A percentile compares a stretch with the other conserved stretches of the same genome.
phyloP scores from a whole-genome alignment of 768 basidiomycete species.

The Dacryopinax spathularia region DNA sequence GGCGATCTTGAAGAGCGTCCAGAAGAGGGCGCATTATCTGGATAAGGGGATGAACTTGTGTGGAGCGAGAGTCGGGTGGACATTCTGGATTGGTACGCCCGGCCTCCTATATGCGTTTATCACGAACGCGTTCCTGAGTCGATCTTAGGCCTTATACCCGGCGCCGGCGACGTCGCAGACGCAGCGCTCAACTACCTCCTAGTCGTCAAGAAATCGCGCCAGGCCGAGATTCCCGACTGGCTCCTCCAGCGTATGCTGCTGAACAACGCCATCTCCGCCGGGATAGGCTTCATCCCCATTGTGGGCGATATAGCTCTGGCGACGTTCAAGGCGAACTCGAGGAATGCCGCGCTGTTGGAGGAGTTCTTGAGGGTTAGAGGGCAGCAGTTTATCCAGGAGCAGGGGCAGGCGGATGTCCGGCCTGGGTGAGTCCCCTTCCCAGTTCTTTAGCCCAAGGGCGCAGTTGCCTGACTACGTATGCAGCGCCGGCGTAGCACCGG shows the following conservation, averaged over 20 bases:
- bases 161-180: slow-evolving; percentile 53
- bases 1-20: slow-evolving; percentile 57
- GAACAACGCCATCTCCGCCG: slow-evolving; percentile 57
- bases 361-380: slow-evolving; percentile 70
- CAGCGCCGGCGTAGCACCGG: background rate
- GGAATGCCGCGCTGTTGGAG: slow-evolving; percentile 76
- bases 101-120: background rate
- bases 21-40: slow-evolving; percentile 50
- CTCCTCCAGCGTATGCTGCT: slow-evolving; percentile 58
- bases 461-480: no score
- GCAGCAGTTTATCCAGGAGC: slow-evolving; percentile 45
- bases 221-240: slow-evolving; percentile 58
- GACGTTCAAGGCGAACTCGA: slow-evolving; percentile 71
- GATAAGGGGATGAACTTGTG: slow-evolving; percentile 75
- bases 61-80: slow-evolving; percentile 76
- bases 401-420: background rate
- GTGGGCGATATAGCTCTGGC: slow-evolving; percentile 66
- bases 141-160: slow-evolving; percentile 43
- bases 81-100: slow-evolving; percentile 50
- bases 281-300: slow-evolving; percentile 44
- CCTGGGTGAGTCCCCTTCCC: background rate
- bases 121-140: background rate
- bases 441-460: no score
- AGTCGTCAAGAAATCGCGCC: slow-evolving; percentile 56
- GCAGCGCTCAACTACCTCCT: slow-evolving; percentile 56